A percentile compares a stretch with the other conserved stretches of the same genome.
Evolutionary conservation across 176 grass and related monocot genomes (phyloP).

Genomic region (Zoysia japonica): DNA sequence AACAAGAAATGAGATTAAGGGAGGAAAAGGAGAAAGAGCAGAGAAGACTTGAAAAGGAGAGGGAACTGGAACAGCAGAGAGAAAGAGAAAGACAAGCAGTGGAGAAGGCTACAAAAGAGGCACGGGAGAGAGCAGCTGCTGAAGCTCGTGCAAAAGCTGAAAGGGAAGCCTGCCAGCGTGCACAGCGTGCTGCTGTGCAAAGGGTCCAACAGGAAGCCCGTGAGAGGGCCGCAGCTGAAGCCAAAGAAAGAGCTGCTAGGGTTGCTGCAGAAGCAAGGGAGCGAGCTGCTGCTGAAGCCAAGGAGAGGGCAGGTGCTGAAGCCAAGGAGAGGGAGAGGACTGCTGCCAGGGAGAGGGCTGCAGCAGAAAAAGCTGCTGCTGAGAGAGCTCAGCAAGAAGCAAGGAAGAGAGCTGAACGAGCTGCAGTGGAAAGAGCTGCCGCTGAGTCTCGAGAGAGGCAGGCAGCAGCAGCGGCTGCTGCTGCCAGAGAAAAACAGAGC

Average conservation of each 20-base stretch:
- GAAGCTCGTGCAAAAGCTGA: constrained; percentile 74
- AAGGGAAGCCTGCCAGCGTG: constrained; percentile 56
- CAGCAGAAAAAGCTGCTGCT: constrained; percentile 55
- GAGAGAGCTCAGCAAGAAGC: constrained; percentile 67
- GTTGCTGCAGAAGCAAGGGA: constrained; percentile 47
- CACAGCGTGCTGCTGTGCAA: constrained; percentile 68
- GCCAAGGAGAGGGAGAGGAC: constrained; percentile 34
- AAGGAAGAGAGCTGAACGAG: constrained; percentile 62
- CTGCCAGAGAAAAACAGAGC: constrained; percentile 63
- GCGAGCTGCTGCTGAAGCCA: constrained; percentile 40
- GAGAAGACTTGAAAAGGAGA: constrained; percentile 60
- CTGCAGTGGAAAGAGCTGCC: constrained; percentile 72
- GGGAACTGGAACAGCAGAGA: constrained; percentile 55
- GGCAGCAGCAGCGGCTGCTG: constrained; percentile 54
- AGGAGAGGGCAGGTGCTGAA: constrained; percentile 30
- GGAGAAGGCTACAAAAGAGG: constrained; percentile 72
- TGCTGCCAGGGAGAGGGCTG: constrained; percentile 51
- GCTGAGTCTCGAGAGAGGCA: constrained; percentile 68
- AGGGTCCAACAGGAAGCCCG: constrained; percentile 64
- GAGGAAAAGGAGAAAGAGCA: constrained; percentile 54
- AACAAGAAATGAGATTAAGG: constrained; percentile 50
- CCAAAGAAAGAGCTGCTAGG: constrained; percentile 62
- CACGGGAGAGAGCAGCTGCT: constrained; percentile 63
- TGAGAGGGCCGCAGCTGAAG: constrained; percentile 56
- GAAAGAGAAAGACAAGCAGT: constrained; percentile 58